Evolutionary conservation across 2,329 filamentous ascomycete genomes (phyloP), one percentile per base, ranked within the genome.

Genomic region (Pseudocercospora pini-densiflorae): DNA sequence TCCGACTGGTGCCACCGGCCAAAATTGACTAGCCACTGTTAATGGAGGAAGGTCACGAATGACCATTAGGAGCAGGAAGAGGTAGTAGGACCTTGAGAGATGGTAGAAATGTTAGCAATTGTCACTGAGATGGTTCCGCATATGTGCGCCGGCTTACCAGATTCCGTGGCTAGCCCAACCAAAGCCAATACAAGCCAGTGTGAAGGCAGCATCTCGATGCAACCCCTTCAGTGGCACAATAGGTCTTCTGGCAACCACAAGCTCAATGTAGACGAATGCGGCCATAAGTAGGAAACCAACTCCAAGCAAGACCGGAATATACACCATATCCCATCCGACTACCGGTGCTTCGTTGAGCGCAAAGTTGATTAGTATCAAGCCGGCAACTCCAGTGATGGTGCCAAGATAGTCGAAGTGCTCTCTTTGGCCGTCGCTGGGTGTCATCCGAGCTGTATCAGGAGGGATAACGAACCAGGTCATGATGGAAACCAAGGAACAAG

Each of bases 301-400:
- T 43, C 90, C 84, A 0, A 92, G 79, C 0, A 86, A 77, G 0
- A 85, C 78, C 65, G 86, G 85, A n/a, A 88, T 81, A 63, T 87
- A 87, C 0, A 86, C 79, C 6, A 81, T 79, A 1, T 78, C 70
- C 89, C 89, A 91, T 1, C 87, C 87, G 1, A 83, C 85, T 0
- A 86, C 80, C 0, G 87, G 84, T 0, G 86, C 88, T 73, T 91
- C 88, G 65, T 89, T 90, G 87, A 87, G 90, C 0, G 88, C 86
- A 70, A 91, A 87, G 74, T 90, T 90, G 77, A 91, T 83, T 19
- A 91, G 79, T 0, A 89, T 80, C 24, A 91, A 78, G 0, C 84
- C 84, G 0, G 80, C 79, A 19, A 90, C 81, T 1, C 88, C 88
- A 3, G 80, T 77, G 3, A 79, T 65, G 5, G 80, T 80, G 10